Conservation (phyloP, 257 asterid species). For the Capsicum chinense region DNA sequence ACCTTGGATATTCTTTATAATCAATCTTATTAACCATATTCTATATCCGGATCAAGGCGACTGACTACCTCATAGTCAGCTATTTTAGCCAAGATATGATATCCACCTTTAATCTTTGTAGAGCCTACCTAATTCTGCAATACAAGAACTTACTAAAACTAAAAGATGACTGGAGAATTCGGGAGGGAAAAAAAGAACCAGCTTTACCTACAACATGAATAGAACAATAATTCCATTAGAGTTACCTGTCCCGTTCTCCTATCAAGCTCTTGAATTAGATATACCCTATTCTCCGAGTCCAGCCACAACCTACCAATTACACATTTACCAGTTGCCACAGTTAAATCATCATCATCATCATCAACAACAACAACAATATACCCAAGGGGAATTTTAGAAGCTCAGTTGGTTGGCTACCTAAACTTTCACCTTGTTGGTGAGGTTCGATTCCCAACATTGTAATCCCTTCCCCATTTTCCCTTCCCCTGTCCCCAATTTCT, state of each 20-base stretch:
- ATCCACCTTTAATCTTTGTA: constrained; percentile 16
- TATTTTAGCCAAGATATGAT: neutral
- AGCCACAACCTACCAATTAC: constrained; percentile 72
- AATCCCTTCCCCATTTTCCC: too few species aligned
- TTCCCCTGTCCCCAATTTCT: too few species aligned
- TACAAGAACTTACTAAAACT: neutral
- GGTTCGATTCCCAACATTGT: too few species aligned
- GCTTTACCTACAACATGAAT: constrained; percentile 9
- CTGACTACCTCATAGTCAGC: neutral
- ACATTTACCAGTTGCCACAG: constrained; percentile 30
- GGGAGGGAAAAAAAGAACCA: neutral
- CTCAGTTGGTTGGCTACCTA: too few species aligned
- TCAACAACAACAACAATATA: too few species aligned
- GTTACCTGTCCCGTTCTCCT: constrained; percentile 75
- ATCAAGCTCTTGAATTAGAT: constrained; percentile 63
- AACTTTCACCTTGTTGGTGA: too few species aligned
- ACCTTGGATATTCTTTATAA: neutral
- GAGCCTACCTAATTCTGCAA: neutral
- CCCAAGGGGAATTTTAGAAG: too few species aligned
- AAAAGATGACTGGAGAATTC: neutral
- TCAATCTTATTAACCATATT: constrained; percentile 19
- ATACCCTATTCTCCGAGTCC: constrained; percentile 70
- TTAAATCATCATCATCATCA: neutral
- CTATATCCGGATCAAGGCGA: neutral
- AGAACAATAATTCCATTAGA: neutral